Evolutionary conservation across 768 basidiomycete species (phyloP).

Genomic region (Mycena crocata): DNA sequence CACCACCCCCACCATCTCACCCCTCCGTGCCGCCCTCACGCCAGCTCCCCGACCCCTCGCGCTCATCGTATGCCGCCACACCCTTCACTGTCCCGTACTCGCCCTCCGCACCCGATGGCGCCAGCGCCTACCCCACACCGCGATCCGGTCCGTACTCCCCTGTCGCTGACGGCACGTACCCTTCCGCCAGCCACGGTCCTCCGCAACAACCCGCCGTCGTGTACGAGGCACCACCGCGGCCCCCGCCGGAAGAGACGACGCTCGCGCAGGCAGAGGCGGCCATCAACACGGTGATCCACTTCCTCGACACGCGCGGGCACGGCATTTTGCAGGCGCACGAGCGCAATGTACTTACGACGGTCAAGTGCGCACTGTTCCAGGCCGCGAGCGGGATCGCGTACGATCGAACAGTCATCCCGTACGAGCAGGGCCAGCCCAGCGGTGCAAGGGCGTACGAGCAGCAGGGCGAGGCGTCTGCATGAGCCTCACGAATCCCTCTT

Average conservation of each 20-base stretch:
- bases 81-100: slow-evolving; percentile 17
- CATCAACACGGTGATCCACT: slow-evolving; percentile 64
- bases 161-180: too few relatives aligned
- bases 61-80: not conserved
- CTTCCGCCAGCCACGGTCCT: too few relatives aligned
- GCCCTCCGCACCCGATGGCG: too few relatives aligned
- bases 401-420: slow-evolving; percentile 16
- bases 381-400: slow-evolving; percentile 34
- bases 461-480: too few relatives aligned
- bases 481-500: too few relatives aligned
- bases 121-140: too few relatives aligned
- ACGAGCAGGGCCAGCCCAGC: too few relatives aligned
- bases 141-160: too few relatives aligned
- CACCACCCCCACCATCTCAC: slow-evolving; percentile 18
- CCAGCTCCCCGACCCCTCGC: slow-evolving; percentile 21
- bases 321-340: slow-evolving; percentile 47
- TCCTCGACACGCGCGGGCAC: slow-evolving; percentile 53
- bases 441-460: not conserved
- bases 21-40: slow-evolving; percentile 26
- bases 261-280: slow-evolving; percentile 65
- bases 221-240: slow-evolving; percentile 20
- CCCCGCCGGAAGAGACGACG: slow-evolving; percentile 46
- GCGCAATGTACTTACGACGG: slow-evolving; percentile 54
- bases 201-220: too few relatives aligned
- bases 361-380: slow-evolving; percentile 68